Evolutionary conservation across 257 asterid species (phyloP).

Genomic region (Solanum sejunctum): DNA sequence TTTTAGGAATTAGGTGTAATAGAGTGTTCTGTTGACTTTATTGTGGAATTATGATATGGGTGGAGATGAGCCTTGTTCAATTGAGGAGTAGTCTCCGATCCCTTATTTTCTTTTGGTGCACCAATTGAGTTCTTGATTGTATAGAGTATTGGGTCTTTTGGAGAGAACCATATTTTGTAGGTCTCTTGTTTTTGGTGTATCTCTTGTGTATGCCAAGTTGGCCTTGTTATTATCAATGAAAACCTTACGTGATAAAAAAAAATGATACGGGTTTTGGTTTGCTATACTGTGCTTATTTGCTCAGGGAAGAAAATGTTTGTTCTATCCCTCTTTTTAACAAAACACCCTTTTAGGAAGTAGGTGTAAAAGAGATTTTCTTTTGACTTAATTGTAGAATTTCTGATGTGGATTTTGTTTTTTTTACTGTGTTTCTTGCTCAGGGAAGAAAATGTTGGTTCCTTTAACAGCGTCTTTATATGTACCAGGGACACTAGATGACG

Average conservation of each 20-base stretch:
- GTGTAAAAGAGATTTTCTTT: background rate
- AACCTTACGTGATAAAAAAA: background rate
- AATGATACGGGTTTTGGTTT: background rate
- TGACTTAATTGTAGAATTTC: background rate
- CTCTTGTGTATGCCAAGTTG: background rate
- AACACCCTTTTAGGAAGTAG: background rate
- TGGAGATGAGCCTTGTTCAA: background rate
- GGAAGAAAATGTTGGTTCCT: constrained; percentile 85
- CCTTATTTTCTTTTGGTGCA: background rate
- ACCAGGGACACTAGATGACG: constrained; percentile 73
- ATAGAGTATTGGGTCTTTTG: background rate
- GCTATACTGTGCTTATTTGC: background rate
- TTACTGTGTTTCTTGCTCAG: constrained; percentile 6
- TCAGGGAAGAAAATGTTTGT: background rate
- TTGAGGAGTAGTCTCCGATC: background rate
- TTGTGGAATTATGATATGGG: background rate
- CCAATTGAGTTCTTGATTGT: background rate
- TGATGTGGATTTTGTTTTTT: background rate
- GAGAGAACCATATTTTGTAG: background rate
- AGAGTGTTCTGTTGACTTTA: background rate
- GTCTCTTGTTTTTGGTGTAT: background rate
- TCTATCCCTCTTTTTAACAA: background rate
- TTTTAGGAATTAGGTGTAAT: background rate
- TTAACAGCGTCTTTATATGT: constrained; percentile 86
- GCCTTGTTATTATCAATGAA: background rate